Evolutionary conservation across 2,329 filamentous ascomycete genomes (phyloP).

Genomic region (Sporothrix dimorphospora): DNA sequence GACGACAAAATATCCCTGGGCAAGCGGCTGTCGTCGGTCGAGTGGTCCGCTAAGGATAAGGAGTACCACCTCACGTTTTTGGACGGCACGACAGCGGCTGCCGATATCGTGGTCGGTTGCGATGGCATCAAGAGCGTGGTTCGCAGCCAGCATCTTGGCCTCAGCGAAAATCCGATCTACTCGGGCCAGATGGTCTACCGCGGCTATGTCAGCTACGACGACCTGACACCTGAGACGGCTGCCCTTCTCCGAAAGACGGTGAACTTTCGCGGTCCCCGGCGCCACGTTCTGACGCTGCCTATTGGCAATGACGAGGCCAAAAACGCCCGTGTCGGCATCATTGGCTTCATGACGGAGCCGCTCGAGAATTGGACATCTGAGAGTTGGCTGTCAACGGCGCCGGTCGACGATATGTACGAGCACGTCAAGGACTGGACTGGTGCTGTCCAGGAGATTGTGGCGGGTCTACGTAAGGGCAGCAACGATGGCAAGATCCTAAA

Average conservation of each 20-base stretch:
- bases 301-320: slow-evolving; percentile 44
- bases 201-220: slow-evolving; percentile 41
- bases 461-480: slow-evolving; percentile 50
- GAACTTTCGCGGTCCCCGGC: slow-evolving; percentile 47
- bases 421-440: slow-evolving; percentile 50
- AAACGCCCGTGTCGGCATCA: slow-evolving; percentile 39
- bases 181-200: slow-evolving; percentile 65
- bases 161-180: slow-evolving; percentile 52
- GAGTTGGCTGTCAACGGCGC: slow-evolving; percentile 42
- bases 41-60: slow-evolving; percentile 8
- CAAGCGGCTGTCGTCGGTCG: slow-evolving; percentile 26
- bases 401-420: slow-evolving; percentile 46
- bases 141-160: slow-evolving; percentile 55
- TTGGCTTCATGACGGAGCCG: slow-evolving; percentile 39
- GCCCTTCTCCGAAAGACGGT: slow-evolving; percentile 61
- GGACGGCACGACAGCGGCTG: slow-evolving; percentile 38
- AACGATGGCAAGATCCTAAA: slow-evolving; percentile 34
- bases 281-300: slow-evolving; percentile 45
- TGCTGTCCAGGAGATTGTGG: slow-evolving; percentile 43
- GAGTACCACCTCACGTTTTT: slow-evolving; percentile 35
- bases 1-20: slow-evolving; percentile 25
- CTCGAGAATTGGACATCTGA: slow-evolving; percentile 30
- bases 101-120: slow-evolving; percentile 58
- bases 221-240: slow-evolving; percentile 30
- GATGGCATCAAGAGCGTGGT: slow-evolving; percentile 66